Base-by-base conservation (phyloP, 2,329 filamentous ascomycete genomes). In the Calonectria crousiana region DNA sequence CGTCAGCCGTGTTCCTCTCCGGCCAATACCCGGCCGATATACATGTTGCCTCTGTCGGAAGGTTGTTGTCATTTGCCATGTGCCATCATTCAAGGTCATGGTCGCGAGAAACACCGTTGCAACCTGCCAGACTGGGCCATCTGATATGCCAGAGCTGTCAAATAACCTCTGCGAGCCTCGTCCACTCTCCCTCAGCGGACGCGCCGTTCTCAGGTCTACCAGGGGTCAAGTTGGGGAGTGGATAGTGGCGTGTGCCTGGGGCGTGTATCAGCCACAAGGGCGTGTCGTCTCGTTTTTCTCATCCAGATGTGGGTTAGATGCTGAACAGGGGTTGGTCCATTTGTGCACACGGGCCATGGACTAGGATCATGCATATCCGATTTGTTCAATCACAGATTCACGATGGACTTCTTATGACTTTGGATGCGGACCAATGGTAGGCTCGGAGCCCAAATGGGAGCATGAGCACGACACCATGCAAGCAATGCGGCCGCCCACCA, bases 321-420 rank as follows among this genome's bases (percentile, higher is more conserved):
- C 64, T 67, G 60, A 67, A 69, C 76, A 78, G 75, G 77, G 75
- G 67, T 52, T 69, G 47, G n/a, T 47, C 65, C 73, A 67, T 75
- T 78, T 73, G 71, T 73, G 67, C 72, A 67, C 69, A 78, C 32
- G 70, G 64, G 56, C 69, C 69, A 73, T 66, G 74, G 72, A 64
- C 80, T 67, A 72, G 80, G 79, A 82, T 81, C 76, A 79, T 77
- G 78, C 77, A 77, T 81, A 75, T 78, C 71, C 70, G 52, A 71
- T 74, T 73, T 76, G 72, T 76, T 81, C 80, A 81, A 80, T 81
- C 78, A 78, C 72, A 77, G 73, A 78, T 78, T 74, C 75, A 64
- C 76, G 73, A 78, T 73, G 73, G 68, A 49, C 47, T 73, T 74
- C 49, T 76, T 72, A 67, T 78, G 70, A 74, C 76, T 65, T 53